These are phyloP conservation scores for Trypanosoma brucei DNA, from an alignment of 208 protist genomes.

Conservation along the genomic window DNA sequence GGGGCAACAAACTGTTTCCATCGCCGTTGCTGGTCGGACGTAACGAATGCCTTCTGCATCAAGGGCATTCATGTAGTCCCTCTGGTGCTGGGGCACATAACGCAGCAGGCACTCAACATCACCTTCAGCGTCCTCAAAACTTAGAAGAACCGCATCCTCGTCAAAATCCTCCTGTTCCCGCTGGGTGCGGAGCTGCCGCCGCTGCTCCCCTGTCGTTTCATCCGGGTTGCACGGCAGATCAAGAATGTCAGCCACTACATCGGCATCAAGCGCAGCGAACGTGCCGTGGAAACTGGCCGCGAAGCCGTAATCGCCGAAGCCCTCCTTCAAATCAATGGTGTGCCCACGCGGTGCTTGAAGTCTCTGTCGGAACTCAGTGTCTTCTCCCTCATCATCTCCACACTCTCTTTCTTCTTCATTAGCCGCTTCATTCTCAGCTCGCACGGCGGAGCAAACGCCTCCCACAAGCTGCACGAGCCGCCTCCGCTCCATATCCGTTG, in stretches of 20 bases:
- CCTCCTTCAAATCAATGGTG: neutral
- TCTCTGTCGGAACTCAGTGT: constrained; percentile 72
- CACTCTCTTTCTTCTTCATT: neutral
- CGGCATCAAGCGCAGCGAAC: constrained; percentile 52
- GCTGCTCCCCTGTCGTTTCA: constrained; percentile 36
- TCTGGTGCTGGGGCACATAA: constrained; percentile 62
- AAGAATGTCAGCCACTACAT: constrained; percentile 64
- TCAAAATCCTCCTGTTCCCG: constrained; percentile 58
- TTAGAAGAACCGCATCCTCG: constrained; percentile 60
- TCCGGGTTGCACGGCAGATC: constrained; percentile 43
- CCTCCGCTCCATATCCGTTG: constrained; percentile 70
- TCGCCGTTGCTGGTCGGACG: constrained; percentile 15
- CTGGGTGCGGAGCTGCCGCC: constrained; percentile 38
- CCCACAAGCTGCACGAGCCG: constrained; percentile 42
- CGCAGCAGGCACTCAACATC: constrained; percentile 56
- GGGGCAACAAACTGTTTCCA: neutral
- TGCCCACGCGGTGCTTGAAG: neutral
- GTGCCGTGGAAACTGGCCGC: constrained; percentile 69
- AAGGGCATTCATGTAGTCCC: constrained; percentile 44
- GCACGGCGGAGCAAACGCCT: neutral
- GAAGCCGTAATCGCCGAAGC: constrained; percentile 71
- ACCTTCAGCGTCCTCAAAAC: constrained; percentile 68
- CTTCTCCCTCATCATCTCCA: constrained; percentile 33
- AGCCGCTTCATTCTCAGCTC: neutral
- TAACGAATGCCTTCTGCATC: constrained; percentile 22